Evolutionary conservation across 1,284 basidiomycete species (phyloP).

Genomic region (Cutaneotrichosporon dermatis): DNA sequence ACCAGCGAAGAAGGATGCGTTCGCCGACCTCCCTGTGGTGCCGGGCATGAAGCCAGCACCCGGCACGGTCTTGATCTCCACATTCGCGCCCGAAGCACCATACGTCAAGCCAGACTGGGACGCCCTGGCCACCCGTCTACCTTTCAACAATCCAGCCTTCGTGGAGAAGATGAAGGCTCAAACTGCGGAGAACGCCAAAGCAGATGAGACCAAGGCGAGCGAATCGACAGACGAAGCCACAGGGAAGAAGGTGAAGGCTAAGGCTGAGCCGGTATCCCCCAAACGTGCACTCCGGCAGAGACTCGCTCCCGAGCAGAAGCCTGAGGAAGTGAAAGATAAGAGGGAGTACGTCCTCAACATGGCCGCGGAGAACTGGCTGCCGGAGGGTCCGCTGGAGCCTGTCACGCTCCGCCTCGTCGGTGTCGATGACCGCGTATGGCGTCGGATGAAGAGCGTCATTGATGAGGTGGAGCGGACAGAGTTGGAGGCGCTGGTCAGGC

Average conservation of each 20-base stretch:
- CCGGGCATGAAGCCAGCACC: constrained; percentile 26
- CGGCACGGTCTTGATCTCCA: constrained; percentile 39
- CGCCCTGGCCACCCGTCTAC: constrained; percentile 25
- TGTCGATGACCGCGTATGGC: constrained; percentile 33
- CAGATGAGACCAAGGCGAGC: too few relatives aligned
- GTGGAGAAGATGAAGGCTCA: constrained; percentile 13
- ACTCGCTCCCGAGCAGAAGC: neutral
- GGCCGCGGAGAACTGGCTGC: constrained; percentile 27
- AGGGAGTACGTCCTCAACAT: constrained; percentile 32
- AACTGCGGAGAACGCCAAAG: too few relatives aligned
- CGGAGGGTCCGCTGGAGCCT: constrained; percentile 26
- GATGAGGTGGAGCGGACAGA: constrained; percentile 28
- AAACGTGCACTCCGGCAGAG: neutral
- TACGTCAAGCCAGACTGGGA: constrained; percentile 38
- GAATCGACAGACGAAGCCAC: too few relatives aligned
- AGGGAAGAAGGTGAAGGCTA: neutral
- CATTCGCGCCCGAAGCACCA: constrained; percentile 24
- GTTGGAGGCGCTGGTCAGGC: constrained; percentile 22
- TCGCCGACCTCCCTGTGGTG: constrained; percentile 21
- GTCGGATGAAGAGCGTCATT: constrained; percentile 29
- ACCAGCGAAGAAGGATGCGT: constrained; percentile 3
- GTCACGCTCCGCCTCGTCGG: constrained; percentile 35
- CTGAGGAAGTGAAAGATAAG: too few relatives aligned
- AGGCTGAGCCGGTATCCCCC: neutral
- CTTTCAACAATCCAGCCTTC: constrained; percentile 33